Evolutionary conservation across 192 early-diverging fungal species (phyloP).

Genomic region (Cladochytrium replicatum): DNA sequence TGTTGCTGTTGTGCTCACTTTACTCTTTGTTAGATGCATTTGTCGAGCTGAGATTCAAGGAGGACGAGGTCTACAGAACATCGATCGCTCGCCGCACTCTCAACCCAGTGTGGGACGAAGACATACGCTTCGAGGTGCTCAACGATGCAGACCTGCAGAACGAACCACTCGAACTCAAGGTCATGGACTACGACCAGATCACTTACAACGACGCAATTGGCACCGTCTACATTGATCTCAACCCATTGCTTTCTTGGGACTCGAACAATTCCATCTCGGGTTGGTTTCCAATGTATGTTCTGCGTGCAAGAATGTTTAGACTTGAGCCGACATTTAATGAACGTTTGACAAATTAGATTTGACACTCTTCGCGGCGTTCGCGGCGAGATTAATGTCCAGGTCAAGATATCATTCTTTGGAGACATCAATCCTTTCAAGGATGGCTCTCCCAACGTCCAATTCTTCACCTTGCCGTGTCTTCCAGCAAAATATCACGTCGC

Average conservation of each 20-base stretch:
- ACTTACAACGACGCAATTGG: constrained; percentile 67
- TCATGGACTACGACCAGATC: constrained; percentile 69
- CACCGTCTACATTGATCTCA: constrained; percentile 65
- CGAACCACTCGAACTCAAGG: constrained; percentile 66
- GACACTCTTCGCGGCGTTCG: constrained; percentile 63
- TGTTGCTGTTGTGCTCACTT: constrained; percentile 3
- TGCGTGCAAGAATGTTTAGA: not conserved
- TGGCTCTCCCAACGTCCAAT: constrained; percentile 41
- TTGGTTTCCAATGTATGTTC: constrained; percentile 66
- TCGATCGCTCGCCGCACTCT: constrained; percentile 59
- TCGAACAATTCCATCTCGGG: constrained; percentile 53
- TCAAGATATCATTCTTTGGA: constrained; percentile 70
- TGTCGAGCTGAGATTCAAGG: constrained; percentile 66
- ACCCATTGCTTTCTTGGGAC: constrained; percentile 62
- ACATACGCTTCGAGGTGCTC: constrained; percentile 64
- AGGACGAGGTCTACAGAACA: constrained; percentile 56
- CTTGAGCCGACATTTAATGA: not conserved
- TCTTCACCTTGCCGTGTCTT: constrained; percentile 51
- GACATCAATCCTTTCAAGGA: constrained; percentile 76
- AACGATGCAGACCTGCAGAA: constrained; percentile 73
- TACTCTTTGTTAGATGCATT: constrained; percentile 53
- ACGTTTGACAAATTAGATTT: constrained; percentile 10
- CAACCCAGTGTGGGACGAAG: constrained; percentile 76
- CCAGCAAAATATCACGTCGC: constrained; percentile 43
- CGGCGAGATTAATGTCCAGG: constrained; percentile 62